These are phyloP conservation scores for Fusarium succisae DNA, from an alignment of 2,329 filamentous ascomycete species.

Conservation along the genomic window DNA sequence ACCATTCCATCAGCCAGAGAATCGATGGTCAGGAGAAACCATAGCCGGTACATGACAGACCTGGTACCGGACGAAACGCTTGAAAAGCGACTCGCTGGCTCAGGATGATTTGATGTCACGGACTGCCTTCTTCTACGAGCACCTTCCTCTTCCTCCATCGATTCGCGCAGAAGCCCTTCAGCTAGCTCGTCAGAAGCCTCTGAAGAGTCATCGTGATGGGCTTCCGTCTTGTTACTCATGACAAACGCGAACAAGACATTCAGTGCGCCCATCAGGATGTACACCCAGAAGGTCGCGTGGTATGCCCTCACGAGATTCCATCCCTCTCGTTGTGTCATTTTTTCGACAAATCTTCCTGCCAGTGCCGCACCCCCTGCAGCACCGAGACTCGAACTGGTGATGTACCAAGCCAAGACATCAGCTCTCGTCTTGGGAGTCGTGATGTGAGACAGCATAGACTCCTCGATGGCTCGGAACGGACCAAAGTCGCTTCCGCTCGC, in stretches of 20 bases:
- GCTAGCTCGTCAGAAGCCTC: slow-evolving; percentile 31
- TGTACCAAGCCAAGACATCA: slow-evolving; percentile 75
- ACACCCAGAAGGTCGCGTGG: slow-evolving; percentile 67
- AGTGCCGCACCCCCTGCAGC: slow-evolving; percentile 63
- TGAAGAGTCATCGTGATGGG: slow-evolving; percentile 43
- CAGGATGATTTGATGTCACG: slow-evolving; percentile 9
- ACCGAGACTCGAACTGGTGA: slow-evolving; percentile 65
- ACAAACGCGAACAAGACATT: slow-evolving; percentile 58
- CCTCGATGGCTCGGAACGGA: slow-evolving; percentile 73
- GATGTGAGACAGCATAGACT: slow-evolving; percentile 70
- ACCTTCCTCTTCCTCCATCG: slow-evolving; percentile 20
- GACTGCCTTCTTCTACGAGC: slow-evolving; percentile 8
- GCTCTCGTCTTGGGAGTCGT: slow-evolving; percentile 63
- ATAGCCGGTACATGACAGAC: slow-evolving; percentile 69
- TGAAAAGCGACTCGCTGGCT: slow-evolving; percentile 51
- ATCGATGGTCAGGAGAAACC: slow-evolving; percentile 71
- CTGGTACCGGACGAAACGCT: slow-evolving; percentile 67
- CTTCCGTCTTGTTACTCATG: slow-evolving; percentile 62
- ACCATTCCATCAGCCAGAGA: slow-evolving; percentile 73
- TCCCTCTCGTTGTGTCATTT: slow-evolving; percentile 54
- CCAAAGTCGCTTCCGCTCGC: slow-evolving; percentile 73
- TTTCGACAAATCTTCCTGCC: slow-evolving; percentile 61
- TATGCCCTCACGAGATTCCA: slow-evolving; percentile 64
- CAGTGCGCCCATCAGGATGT: slow-evolving; percentile 62
- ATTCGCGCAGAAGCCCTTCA: slow-evolving; percentile 41